These are phyloP conservation scores for Santalum album DNA, from an alignment of 164 flowering plant species.

Conservation along the genomic window DNA sequence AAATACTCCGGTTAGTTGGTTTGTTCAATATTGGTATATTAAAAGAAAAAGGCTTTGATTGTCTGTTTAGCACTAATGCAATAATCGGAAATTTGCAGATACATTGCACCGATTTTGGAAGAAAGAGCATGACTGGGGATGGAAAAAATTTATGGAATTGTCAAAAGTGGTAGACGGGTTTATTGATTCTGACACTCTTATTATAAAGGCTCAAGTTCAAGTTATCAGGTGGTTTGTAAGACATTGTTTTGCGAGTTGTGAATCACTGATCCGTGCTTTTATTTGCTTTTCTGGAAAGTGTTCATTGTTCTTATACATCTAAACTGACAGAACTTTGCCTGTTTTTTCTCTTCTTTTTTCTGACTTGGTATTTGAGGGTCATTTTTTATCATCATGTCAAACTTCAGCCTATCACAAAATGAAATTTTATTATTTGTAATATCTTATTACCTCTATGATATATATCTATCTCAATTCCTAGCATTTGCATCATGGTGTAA, in stretches of 20 bases:
- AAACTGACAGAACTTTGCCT: no score
- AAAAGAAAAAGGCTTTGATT: not conserved
- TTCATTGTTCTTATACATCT: no score
- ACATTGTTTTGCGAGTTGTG: not conserved
- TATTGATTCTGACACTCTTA: constrained; percentile 75
- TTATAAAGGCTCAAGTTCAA: constrained; percentile 95
- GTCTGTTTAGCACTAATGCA: constrained; percentile 3
- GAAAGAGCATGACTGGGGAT: constrained; percentile 99
- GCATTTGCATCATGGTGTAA: no score
- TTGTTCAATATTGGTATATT: not conserved
- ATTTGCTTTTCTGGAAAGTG: no score
- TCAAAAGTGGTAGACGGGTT: constrained; percentile 86
- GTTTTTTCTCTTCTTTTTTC: no score
- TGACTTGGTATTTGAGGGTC: no score
- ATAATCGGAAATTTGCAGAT: constrained; percentile 36
- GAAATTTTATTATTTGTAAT: no score
- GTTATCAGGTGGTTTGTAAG: constrained; percentile 56
- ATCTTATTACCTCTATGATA: no score
- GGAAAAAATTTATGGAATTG: constrained; percentile 98
- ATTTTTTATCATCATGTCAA: no score
- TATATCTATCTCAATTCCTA: no score
- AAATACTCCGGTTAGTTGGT: constrained; percentile 74
- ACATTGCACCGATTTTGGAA: constrained; percentile 89
- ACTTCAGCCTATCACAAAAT: no score
- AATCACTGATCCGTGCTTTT: no score